Percentiles rank a stretch among this genome's conserved stretches.
Conservation (phyloP, 306 rosid genomes). For the Vigna hirtella region DNA sequence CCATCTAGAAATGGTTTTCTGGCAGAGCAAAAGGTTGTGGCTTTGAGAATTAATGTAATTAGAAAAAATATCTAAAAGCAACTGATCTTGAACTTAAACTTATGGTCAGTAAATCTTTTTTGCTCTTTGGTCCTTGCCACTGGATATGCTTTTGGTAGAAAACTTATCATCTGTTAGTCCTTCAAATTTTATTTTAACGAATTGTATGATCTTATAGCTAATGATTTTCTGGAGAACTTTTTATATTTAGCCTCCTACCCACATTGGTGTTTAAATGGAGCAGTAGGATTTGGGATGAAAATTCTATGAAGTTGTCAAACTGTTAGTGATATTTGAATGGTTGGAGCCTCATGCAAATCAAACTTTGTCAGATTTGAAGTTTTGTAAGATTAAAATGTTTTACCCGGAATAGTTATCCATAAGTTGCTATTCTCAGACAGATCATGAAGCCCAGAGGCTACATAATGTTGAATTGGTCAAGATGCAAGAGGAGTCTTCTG, state of each 20-base stretch:
- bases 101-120: background rate
- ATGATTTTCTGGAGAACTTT: slow-evolving; percentile 6
- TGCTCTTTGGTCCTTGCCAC: background rate
- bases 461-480: slow-evolving; percentile 89
- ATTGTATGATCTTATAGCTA: slow-evolving; percentile 20
- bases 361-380: slow-evolving; percentile 22
- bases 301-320: background rate
- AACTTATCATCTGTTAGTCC: background rate
- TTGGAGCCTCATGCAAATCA: slow-evolving; percentile 6
- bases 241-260: background rate
- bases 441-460: slow-evolving; percentile 86
- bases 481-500: slow-evolving; percentile 93
- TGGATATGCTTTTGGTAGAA: slow-evolving; percentile 8
- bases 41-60: slow-evolving; percentile 34
- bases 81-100: background rate
- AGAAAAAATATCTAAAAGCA: slow-evolving; percentile 17
- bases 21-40: background rate
- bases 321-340: slow-evolving; percentile 8
- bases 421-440: slow-evolving; percentile 61
- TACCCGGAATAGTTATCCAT: slow-evolving; percentile 9
- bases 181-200: background rate
- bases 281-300: slow-evolving; percentile 30
- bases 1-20: slow-evolving; percentile 10
- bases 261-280: slow-evolving; percentile 11
- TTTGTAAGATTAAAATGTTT: slow-evolving; percentile 13